Base-by-base conservation (phyloP, 768 basidiomycete species). In the Lactifluus piperatus region DNA sequence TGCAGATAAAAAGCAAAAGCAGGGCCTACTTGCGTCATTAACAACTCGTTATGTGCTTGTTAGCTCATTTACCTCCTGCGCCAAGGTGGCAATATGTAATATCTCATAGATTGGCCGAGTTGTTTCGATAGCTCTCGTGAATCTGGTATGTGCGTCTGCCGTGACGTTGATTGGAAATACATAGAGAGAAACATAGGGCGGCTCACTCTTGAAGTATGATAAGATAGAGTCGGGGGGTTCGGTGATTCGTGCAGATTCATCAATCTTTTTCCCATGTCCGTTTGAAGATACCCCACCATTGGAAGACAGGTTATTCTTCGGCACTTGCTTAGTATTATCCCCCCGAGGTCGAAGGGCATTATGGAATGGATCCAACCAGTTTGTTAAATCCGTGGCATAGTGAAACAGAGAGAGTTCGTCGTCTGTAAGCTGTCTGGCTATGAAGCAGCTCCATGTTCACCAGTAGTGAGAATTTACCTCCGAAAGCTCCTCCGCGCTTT, bases 341-440 rank as follows among this genome's bases (percentile, higher is more conserved):
- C 85, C 86, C 24, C 82, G 83, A 4, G 88, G 90, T 2, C 90
- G 85, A 34, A 81, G 75, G 65, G 87, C 73, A 58, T 88, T 77
- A 63, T 92, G 88, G 68, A 87, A 83, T 7, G 85, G 85, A 59
- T 82, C 85, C 16, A 92, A 75, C 89, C 89, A 92, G 52, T 83
- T 78, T 30, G 84, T 80, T 47, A 91, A 72, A 16, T 81, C 79
- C 36, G 73, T 75, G 11, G 81, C 79, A 71, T 81, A 91, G 26
- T 84, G 74, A 46, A 83, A 72, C 41, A 89, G 75, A 34, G 71
- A 68, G 18, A 69, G 66, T 65, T 92, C 89, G 49, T 88, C 84
- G 2, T 69, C 58, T 9, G 90, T 88, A 34, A 92, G 73, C 88
- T 91, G 55, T 20, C 51, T 32, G 8, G 20, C 7, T n/a, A 29